Conservation (phyloP, 2,329 filamentous ascomycete species). For the Claviceps pazoutovae region DNA sequence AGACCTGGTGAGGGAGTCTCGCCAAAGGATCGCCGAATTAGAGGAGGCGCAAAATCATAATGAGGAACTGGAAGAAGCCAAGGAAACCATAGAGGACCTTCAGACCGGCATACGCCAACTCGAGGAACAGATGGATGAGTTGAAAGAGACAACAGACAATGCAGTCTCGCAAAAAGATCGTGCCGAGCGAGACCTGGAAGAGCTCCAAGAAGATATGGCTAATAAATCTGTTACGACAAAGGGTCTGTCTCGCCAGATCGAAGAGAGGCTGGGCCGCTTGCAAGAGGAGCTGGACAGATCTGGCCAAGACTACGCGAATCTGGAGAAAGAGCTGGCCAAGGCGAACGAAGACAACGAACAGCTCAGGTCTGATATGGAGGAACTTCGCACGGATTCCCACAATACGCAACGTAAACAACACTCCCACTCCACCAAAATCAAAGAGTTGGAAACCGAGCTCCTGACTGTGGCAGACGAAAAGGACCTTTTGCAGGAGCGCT, state of each 20-base stretch:
- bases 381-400: conserved; percentile 21
- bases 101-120: conserved; percentile 40
- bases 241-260: conserved; percentile 58
- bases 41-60: conserved; percentile 40
- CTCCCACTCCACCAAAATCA: conserved; percentile 34
- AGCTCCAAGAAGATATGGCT: conserved; percentile 62
- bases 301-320: conserved; percentile 31
- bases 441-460: conserved; percentile 45
- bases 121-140: conserved; percentile 39
- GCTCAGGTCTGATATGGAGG: conserved; percentile 29
- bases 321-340: conserved; percentile 36
- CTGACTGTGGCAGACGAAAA: conserved; percentile 50
- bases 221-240: conserved; percentile 68
- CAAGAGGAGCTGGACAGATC: conserved; percentile 50
- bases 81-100: conserved; percentile 44
- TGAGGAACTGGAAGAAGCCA: conserved; percentile 41
- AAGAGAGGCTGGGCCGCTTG: conserved; percentile 53
- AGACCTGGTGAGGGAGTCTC: conserved; percentile 43
- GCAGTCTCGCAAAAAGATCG: conserved; percentile 40
- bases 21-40: conserved; percentile 36
- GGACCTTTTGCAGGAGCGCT: conserved; percentile 51
- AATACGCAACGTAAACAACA: conserved; percentile 16
- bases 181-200: conserved; percentile 45
- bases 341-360: conserved; percentile 32
- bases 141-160: conserved; percentile 39